Conservation (phyloP, 768 basidiomycete genomes). For the Dacryopinax primogenitus region DNA sequence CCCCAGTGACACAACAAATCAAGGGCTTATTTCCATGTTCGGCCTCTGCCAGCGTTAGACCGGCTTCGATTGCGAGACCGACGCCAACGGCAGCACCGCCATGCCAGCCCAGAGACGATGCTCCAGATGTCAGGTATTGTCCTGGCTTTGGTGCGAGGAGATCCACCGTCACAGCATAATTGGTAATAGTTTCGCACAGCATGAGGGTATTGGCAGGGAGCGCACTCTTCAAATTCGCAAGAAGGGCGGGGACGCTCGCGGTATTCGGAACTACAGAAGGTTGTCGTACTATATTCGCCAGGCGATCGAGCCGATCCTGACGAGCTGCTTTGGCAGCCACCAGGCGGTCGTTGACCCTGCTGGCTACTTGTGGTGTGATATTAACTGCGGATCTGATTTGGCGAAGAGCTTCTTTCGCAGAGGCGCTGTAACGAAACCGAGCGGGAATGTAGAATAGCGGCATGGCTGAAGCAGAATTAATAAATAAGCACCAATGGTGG, state of each 20-base stretch:
- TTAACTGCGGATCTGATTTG: background rate
- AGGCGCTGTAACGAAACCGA: background rate
- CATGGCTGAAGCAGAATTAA: slow-evolving; percentile 8
- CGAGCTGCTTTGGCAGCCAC: background rate
- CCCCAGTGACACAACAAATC: slow-evolving; percentile 48
- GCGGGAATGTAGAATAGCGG: slow-evolving; percentile 9
- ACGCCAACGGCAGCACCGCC: slow-evolving; percentile 54
- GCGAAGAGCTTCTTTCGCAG: background rate
- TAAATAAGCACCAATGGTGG: background rate
- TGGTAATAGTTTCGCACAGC: slow-evolving; percentile 54
- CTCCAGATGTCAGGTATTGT: slow-evolving; percentile 44
- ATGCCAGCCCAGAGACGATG: slow-evolving; percentile 55
- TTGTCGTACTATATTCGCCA: background rate
- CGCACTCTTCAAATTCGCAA: slow-evolving; percentile 36
- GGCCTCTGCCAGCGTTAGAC: slow-evolving; percentile 12
- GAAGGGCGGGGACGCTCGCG: slow-evolving; percentile 37
- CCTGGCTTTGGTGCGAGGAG: slow-evolving; percentile 45
- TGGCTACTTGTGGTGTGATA: background rate
- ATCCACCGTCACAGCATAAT: slow-evolving; percentile 41
- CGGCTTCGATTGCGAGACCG: slow-evolving; percentile 32
- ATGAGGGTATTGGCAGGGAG: slow-evolving; percentile 37
- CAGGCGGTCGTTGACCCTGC: background rate
- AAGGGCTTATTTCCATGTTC: slow-evolving; percentile 35
- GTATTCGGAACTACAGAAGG: slow-evolving; percentile 1
- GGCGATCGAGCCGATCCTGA: background rate